Base-by-base conservation (phyloP, 768 basidiomycete genomes). In the Xerocomellus intermedius region DNA sequence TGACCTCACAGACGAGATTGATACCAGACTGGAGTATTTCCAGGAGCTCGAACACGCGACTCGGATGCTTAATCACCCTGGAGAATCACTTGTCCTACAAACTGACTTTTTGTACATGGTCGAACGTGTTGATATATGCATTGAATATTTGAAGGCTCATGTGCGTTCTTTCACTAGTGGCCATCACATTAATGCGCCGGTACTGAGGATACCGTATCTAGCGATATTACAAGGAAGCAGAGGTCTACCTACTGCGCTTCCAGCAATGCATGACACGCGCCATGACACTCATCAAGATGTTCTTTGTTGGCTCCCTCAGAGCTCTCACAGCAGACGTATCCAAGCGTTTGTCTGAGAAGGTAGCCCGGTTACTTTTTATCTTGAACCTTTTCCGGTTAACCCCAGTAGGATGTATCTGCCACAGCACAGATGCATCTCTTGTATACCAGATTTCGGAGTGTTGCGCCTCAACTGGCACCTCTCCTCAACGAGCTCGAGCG, bases 221-320 rank as follows among this genome's bases (percentile, higher is more conserved):
- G 94, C 83, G 92, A 59, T 86, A 94, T 69, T 99, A 87, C 74
- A 82, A 82, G 60, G 97, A 98, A 75, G 86, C 94, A 8, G 94
- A 98, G 63, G 77, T 99, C 19, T 98, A 97, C 69, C 77, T 97
- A n/a, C 80, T 99, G 30, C 86, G 97, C 22, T 98, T 95, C 73
- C 96, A 97, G 65, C 97, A 99, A 72, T 99, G 97, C 69, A 89
- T 98, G 83, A 97, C 94, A 0, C 85, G 97, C 26, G 90, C 93
- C 10, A 98, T 98, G 96, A 98, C 95, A 0, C 80, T 99, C 42
- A 92, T 98, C 75, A 96, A 91, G 72, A 95, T 98, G 85, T 94
- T 89, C 73, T 98, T 97, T 64, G 86, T 96, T 7, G 88, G 87
- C 5, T 88, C 90, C 8, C 76, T 98, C 7, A 80, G 88, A 38